Evolutionary conservation across 148 eudicot genomes (phyloP), one percentile per base, ranked within the genome.

Genomic region (Vaccinium darrowii): DNA sequence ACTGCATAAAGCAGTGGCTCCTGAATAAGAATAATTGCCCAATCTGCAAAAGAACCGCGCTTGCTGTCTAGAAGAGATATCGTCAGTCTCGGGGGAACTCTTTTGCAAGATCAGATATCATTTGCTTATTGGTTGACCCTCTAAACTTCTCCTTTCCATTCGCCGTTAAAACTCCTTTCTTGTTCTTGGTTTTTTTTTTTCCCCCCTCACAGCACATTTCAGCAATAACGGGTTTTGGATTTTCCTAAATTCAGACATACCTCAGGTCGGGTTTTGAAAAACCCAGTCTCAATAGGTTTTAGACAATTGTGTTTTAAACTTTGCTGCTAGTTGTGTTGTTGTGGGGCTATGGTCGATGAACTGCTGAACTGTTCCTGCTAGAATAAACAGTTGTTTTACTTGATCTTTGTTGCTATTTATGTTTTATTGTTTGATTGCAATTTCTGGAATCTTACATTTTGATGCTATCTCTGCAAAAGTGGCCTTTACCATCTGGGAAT

Each of bases 11-110:
- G 8, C 9, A 15, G 6, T 88, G 90, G 91, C 76, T 88, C 0
- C 1, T 9, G 21, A 7, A 5, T 0, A 86, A 86, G 7, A 90
- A 88, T 30, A n/a, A 73, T 0, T 90, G 91, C 51, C 91, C 90
- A 9, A 15, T 89, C 5, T 87, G 88, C 25, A 82, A 82, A 62
- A 39, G 2, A 10, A 43, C 21, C 18, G 80, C 51, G 1, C 47
- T 83, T 19, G 18, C 23, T 53, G 9, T 15, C 7, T 83, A 33
- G 69, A 74, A 16, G 63, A 18, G 21, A 58, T 18, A 58, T 58
- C 63, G 18, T 18, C 47, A 5, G 8, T 19, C 63, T 58, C 63
- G 1, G 71, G 79, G 23, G 47, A 30, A 14, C 16, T 67, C 39
- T n/a, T n/a, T 23, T 3, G 5, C 14, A 11, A 65, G n/a, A 65